A percentile compares a stretch with the other conserved stretches of the same genome.
These are phyloP conservation scores for Cylindrodendrum hubeiense DNA, from an alignment of 2,329 filamentous ascomycete species.

Conservation along the genomic window DNA sequence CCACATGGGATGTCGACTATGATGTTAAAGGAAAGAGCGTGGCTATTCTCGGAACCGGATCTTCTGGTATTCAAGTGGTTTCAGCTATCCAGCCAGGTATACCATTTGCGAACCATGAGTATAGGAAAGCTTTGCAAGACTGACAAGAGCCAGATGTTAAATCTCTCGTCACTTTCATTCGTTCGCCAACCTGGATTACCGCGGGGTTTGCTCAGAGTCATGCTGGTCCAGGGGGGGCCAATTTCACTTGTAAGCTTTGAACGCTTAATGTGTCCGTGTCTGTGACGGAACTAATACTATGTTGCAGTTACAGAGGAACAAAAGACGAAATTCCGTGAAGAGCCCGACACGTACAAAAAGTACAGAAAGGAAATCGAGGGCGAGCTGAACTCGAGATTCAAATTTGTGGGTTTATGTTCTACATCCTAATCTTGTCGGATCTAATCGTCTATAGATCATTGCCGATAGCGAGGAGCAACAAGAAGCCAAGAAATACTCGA, in stretches of 20 bases:
- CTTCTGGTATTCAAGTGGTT: conserved; percentile 25
- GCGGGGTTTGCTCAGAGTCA: conserved; percentile 15
- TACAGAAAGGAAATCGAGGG: conserved; percentile 16
- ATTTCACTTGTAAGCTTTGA: conserved; percentile 5
- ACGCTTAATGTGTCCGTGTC: not conserved
- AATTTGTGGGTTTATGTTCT: conserved; percentile 4
- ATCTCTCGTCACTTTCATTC: conserved; percentile 16
- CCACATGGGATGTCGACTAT: conserved; percentile 1
- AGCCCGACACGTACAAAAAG: conserved; percentile 3
- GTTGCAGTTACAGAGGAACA: conserved; percentile 12
- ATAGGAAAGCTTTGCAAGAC: not conserved
- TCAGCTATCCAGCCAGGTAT: conserved; percentile 20
- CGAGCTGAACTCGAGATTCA: conserved; percentile 13
- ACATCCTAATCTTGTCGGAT: no score
- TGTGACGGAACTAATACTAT: not conserved
- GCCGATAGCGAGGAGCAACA: conserved; percentile 12
- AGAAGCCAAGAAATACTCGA: conserved; percentile 3
- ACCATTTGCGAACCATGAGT: not conserved
- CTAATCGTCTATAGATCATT: not conserved
- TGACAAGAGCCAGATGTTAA: not conserved
- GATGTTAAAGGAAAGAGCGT: conserved; percentile 5
- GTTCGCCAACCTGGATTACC: conserved; percentile 26
- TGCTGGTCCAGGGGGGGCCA: conserved; percentile 4
- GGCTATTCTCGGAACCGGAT: conserved; percentile 22
- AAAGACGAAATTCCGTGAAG: conserved; percentile 5